Conservation (phyloP, 495 filamentous ascomycete species). For the Daldinia decipiens region DNA sequence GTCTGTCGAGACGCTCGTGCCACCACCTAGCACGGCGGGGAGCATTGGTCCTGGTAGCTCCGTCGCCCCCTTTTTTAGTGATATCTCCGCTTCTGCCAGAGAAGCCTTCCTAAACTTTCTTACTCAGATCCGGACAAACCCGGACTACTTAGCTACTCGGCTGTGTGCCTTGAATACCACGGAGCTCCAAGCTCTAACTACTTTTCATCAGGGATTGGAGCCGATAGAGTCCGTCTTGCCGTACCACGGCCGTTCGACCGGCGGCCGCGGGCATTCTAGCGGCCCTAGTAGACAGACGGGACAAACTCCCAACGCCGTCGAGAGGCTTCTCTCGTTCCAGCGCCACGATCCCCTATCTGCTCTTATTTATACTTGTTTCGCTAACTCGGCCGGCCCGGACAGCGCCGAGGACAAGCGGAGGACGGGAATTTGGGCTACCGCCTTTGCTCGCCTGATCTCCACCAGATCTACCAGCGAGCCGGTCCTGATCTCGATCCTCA, state of each 20-base stretch:
- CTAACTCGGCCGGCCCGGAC: slow-evolving; percentile 82
- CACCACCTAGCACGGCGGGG: slow-evolving; percentile 48
- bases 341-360: slow-evolving; percentile 86
- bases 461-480: slow-evolving; percentile 64
- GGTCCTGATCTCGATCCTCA: slow-evolving; percentile 75
- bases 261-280: slow-evolving; percentile 60
- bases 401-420: slow-evolving; percentile 77
- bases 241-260: slow-evolving; percentile 66
- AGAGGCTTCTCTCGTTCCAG: slow-evolving; percentile 82
- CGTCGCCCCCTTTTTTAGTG: slow-evolving; percentile 78
- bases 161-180: slow-evolving; percentile 74
- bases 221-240: slow-evolving; percentile 84
- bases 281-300: slow-evolving; percentile 54
- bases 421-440: slow-evolving; percentile 85
- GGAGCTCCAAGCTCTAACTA: slow-evolving; percentile 78
- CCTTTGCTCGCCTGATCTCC: slow-evolving; percentile 81
- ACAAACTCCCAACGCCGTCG: slow-evolving; percentile 69
- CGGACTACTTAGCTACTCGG: slow-evolving; percentile 85
- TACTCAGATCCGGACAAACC: slow-evolving; percentile 81
- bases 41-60: slow-evolving; percentile 55
- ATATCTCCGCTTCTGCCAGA: slow-evolving; percentile 78
- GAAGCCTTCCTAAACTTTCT: slow-evolving; percentile 82
- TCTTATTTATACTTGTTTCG: slow-evolving; percentile 88
- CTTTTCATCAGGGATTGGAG: slow-evolving; percentile 79
- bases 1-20: slow-evolving; percentile 59